Conservation (phyloP, 1,139 yeast genomes). For the Suhomyces wounanorum region DNA sequence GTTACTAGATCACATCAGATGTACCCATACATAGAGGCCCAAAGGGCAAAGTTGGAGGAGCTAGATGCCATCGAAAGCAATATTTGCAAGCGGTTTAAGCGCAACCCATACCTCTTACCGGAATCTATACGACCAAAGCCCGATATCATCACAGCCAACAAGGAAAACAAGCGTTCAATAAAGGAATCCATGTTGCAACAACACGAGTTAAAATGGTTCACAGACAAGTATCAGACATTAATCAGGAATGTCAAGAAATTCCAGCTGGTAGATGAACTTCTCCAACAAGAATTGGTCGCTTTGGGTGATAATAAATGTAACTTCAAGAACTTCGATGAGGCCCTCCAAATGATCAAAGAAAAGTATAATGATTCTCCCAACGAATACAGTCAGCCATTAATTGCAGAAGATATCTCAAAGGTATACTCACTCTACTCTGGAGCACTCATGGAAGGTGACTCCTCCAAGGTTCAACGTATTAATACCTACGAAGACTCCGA, state of each 20-base stretch:
- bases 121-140: constrained; percentile 3
- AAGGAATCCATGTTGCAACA: constrained; percentile 59
- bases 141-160: constrained; percentile 9
- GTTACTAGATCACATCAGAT: constrained; percentile 15
- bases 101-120: constrained; percentile 28
- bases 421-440: constrained; percentile 43
- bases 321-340: constrained; percentile 47
- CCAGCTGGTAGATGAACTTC: constrained; percentile 18
- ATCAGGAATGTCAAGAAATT: constrained; percentile 25
- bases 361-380: constrained; percentile 22
- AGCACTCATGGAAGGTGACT: constrained; percentile 17
- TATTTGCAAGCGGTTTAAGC: constrained; percentile 32
- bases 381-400: constrained; percentile 7
- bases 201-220: constrained; percentile 63
- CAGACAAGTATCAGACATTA: constrained; percentile 48
- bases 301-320: constrained; percentile 29
- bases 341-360: constrained; percentile 35
- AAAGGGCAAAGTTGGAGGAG: constrained; percentile 41
- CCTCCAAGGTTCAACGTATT: constrained; percentile 8
- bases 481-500: constrained; percentile 18
- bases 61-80: constrained; percentile 38
- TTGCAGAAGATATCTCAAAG: constrained; percentile 34
- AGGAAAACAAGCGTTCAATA: constrained; percentile 33
- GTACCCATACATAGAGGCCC: constrained; percentile 39
- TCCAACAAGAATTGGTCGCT: constrained; percentile 24